Conservation (phyloP, 805 yeast genomes). For the Kockiozyma suomiensis region DNA sequence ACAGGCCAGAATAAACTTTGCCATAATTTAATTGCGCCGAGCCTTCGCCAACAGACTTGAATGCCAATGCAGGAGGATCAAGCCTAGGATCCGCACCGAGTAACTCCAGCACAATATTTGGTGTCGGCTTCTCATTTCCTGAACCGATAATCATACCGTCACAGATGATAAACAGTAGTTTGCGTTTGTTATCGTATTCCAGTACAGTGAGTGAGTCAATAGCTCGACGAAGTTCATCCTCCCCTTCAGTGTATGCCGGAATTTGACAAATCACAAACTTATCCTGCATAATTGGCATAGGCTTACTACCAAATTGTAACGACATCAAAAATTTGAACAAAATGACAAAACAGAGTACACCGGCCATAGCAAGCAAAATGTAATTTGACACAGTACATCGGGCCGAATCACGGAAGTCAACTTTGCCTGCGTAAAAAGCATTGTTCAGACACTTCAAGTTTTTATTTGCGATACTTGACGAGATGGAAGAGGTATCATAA, state of each 20-base stretch:
- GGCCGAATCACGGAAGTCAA: slow-evolving; percentile 46
- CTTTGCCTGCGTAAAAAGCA: slow-evolving; percentile 43
- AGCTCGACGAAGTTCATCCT: slow-evolving; percentile 56
- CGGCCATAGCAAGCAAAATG: slow-evolving; percentile 46
- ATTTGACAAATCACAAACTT: slow-evolving; percentile 49
- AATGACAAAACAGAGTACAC: slow-evolving; percentile 45
- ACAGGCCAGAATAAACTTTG: slow-evolving; percentile 63
- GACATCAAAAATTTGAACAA: slow-evolving; percentile 47
- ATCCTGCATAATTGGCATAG: slow-evolving; percentile 45
- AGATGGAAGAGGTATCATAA: slow-evolving; percentile 37
- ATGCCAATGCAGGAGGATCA: slow-evolving; percentile 56
- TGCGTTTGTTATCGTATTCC: slow-evolving; percentile 59
- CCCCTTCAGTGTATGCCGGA: slow-evolving; percentile 60
- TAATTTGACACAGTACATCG: slow-evolving; percentile 47
- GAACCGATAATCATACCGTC: slow-evolving; percentile 64
- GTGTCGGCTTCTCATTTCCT: slow-evolving; percentile 60
- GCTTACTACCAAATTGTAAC: slow-evolving; percentile 44
- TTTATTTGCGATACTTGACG: slow-evolving; percentile 36
- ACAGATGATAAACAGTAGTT: slow-evolving; percentile 55
- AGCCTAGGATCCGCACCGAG: slow-evolving; percentile 51
- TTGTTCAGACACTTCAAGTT: slow-evolving; percentile 44
- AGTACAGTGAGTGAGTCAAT: slow-evolving; percentile 60
- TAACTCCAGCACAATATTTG: slow-evolving; percentile 54
- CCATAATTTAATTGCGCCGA: slow-evolving; percentile 62
- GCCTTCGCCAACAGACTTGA: slow-evolving; percentile 64